Evolutionary conservation across 345 rosid species (phyloP), one percentile per base, ranked within the genome.

Genomic region (Dipteronia sinensis): DNA sequence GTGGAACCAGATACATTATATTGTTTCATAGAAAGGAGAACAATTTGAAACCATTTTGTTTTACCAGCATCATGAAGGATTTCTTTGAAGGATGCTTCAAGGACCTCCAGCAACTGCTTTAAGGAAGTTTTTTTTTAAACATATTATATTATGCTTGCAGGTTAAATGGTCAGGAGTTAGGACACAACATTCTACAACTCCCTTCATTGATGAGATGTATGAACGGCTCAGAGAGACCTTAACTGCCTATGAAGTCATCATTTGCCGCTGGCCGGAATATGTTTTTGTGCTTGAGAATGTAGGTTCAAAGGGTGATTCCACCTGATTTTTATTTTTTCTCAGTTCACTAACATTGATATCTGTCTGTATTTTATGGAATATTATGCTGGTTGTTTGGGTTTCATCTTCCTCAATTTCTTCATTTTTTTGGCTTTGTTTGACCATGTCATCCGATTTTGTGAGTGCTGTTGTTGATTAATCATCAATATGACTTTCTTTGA

Each of bases 251-350:
- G 97, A 94, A 86, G 91, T 96, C 76, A 92, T 94, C 80, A 96
- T 92, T 63, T 88, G 95, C 86, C 86, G 98, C 73, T 96, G 99
- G 99, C 99, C 99, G 40, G 97, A 94, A 69, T 96, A 96, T 81
- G 88, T 89, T 74, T 91, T 96, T 73, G 97, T 88, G 80, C 89
- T 96, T 44, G 99, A 94, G 82, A 89, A 91, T 86, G 99, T 96
- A 90, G 94, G 82, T 72, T 51, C 29, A 55, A 66, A 70, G 63
- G 61, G 66, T 63, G 51, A 49, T 67, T 44, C 51, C 49, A 9
- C 5, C 16, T 7, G 49, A 1, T 22, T 78, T 72, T 65, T 17
- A 25, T 59, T 69, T 44, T 17, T 1, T 69, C 10, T 25, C 64
- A 6, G 64, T 56, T 71, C 3, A 34, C 20, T 46, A 46, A 42